These are phyloP conservation scores for Eimeria praecox DNA, from an alignment of 169 alveolate genomes.

Conservation along the genomic window DNA sequence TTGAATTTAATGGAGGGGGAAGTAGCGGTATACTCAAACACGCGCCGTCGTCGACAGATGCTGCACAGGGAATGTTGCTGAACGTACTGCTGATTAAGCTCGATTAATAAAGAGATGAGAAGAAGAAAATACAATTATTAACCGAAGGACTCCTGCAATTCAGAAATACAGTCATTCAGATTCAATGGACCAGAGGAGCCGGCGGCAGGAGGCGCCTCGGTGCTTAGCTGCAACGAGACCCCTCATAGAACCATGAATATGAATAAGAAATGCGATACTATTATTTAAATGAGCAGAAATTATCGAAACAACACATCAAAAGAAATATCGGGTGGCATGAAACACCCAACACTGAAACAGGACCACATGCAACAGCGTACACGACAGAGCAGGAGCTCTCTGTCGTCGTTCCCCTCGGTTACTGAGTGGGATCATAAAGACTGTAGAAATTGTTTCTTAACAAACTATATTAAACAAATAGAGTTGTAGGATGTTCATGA, in stretches of 20 bases:
- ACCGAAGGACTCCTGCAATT: neutral
- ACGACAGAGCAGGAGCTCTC: neutral
- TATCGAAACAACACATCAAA: neutral
- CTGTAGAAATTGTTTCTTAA: slow-evolving; percentile 1
- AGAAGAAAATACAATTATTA: neutral
- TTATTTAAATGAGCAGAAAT: neutral
- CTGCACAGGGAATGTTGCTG: neutral
- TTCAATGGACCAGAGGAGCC: slow-evolving; percentile 52
- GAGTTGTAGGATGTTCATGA: neutral
- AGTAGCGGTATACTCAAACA: neutral
- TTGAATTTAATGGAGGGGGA: neutral
- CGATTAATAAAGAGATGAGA: neutral
- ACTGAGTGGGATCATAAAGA: neutral
- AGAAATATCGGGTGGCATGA: neutral
- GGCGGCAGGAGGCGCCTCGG: slow-evolving; percentile 18
- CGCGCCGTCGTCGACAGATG: neutral
- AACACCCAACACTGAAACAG: neutral
- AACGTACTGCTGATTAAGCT: neutral
- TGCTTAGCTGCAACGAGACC: neutral
- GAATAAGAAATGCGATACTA: neutral
- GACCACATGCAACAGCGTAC: slow-evolving; percentile 26
- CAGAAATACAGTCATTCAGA: neutral
- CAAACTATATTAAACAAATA: neutral
- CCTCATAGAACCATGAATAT: neutral
- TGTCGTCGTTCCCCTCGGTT: neutral